Evolutionary conservation across 2,329 filamentous ascomycete genomes (phyloP), one percentile per base, ranked within the genome.

Genomic region (Leptographium procerum): DNA sequence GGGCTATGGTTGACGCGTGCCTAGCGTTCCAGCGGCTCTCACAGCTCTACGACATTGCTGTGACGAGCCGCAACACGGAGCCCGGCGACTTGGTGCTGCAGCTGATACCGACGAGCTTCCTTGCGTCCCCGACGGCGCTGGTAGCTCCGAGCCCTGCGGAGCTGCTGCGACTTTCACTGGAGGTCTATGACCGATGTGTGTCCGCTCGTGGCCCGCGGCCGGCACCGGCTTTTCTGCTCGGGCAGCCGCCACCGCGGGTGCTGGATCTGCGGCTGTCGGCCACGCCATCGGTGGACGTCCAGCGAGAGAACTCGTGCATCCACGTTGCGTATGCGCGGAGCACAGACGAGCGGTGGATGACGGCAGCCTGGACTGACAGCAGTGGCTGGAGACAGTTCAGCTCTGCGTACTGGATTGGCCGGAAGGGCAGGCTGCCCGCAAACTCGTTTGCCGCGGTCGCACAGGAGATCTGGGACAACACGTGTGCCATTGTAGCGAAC

Each of bases 271-370:
- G 88, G 67, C 72, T 91, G 2, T 79, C 76, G 1, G 71, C 81
- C 1, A 83, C 81, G 16, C 86, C 88, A 2, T 89, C 88, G 0
- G 80, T 83, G 22, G 88, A 89, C 22, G 73, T 92, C 7, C 75
- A 94, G 57, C 82, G 87, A 58, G 89, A 94, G 67, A 89, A 91
- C 63, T 88, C 84, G 0, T 87, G 87, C 66, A 82, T 95, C 33
- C 89, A 95, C 68, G 75, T 95, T 51, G 88, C 86, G 1, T 95
- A 95, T 66, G 82, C 87, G 2, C 79, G 85, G 58, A 91, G 88
- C 66, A 76, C 85, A 13, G 88, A 92, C 68, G 83, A 86, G 24
- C 77, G 85, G 10, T 95, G 90, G 90, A 73, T 94, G 43, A 86
- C 85, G 14, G 87, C 84, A 7, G 86, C 87, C 0, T 95, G 89